phyloP scores from a whole-genome alignment of 148 eudicot species.

The Camellia granthamiana region DNA sequence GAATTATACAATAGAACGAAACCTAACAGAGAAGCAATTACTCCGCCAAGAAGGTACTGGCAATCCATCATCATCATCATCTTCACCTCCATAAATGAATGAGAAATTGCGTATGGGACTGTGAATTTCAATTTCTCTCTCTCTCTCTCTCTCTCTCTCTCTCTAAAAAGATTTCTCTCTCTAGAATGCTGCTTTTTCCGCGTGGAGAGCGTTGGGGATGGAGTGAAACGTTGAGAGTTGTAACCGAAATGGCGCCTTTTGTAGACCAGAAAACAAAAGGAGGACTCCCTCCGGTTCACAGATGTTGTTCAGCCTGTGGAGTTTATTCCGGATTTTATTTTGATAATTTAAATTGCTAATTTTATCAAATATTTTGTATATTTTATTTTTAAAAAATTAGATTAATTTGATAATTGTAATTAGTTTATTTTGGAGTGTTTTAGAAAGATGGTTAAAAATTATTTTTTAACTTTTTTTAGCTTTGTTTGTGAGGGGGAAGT shows the following conservation, averaged over 20 bases:
- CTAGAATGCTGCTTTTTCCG: neutral
- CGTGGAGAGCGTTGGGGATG: neutral
- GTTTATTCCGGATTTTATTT: too few relatives aligned
- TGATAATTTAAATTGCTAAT: too few relatives aligned
- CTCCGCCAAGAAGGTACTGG: neutral
- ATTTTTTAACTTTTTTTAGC: too few relatives aligned
- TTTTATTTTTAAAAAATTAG: too few relatives aligned
- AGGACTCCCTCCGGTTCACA: too few relatives aligned
- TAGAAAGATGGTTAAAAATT: too few relatives aligned
- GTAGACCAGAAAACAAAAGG: neutral
- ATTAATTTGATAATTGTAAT: too few relatives aligned
- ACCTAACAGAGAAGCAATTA: slow-evolving; percentile 5
- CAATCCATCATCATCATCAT: neutral
- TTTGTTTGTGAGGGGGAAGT: too few relatives aligned
- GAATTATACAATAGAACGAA: slow-evolving; percentile 8
- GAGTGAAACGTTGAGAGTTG: neutral
- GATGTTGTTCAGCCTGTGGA: too few relatives aligned
- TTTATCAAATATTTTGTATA: too few relatives aligned
- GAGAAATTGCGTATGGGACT: neutral
- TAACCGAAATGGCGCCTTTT: neutral
- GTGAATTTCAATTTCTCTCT: neutral
- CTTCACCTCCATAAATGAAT: neutral
- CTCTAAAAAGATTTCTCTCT: neutral
- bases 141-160: neutral
- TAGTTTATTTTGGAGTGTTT: too few relatives aligned